A percentile compares a stretch with the other conserved stretches of the same genome.
These are phyloP conservation scores for Dothistroma septosporum DNA, from an alignment of 2,329 filamentous ascomycete species.

Conservation along the genomic window DNA sequence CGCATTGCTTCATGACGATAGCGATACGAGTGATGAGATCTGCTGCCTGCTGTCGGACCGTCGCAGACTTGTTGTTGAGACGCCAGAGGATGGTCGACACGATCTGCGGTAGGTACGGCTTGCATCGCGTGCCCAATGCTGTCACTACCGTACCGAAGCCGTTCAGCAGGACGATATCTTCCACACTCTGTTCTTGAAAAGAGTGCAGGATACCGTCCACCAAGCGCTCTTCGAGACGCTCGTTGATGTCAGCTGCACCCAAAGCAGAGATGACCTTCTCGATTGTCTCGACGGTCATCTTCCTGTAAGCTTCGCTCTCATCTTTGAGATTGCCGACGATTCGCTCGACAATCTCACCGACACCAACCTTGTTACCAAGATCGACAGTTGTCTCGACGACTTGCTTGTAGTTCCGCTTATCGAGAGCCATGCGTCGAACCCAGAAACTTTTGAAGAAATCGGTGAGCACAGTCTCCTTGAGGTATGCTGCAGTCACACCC, in stretches of 20 bases:
- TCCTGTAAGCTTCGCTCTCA: conserved; percentile 94
- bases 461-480: conserved; percentile 90
- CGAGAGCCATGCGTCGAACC: conserved; percentile 93
- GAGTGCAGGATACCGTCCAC: conserved; percentile 93
- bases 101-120: conserved; percentile 94
- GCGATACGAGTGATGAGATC: conserved; percentile 96
- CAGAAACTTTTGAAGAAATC: conserved; percentile 99
- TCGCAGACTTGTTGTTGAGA: conserved; percentile 95
- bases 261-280: conserved; percentile 94
- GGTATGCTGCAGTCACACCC: conserved; percentile 88
- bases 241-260: conserved; percentile 88
- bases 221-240: conserved; percentile 85
- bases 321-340: conserved; percentile 96
- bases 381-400: conserved; percentile 98
- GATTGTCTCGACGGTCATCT: conserved; percentile 98
- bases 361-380: conserved; percentile 95
- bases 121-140: conserved; percentile 86
- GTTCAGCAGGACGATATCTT: conserved; percentile 93
- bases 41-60: conserved; percentile 92
- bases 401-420: conserved; percentile 96
- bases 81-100: conserved; percentile 95
- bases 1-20: conserved; percentile 98
- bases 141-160: conserved; percentile 98
- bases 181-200: conserved; percentile 96
- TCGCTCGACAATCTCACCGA: conserved; percentile 87